These are phyloP conservation scores for Lipomyces yamanashiensis DNA, from an alignment of 805 yeast genomes.

Conservation along the genomic window DNA sequence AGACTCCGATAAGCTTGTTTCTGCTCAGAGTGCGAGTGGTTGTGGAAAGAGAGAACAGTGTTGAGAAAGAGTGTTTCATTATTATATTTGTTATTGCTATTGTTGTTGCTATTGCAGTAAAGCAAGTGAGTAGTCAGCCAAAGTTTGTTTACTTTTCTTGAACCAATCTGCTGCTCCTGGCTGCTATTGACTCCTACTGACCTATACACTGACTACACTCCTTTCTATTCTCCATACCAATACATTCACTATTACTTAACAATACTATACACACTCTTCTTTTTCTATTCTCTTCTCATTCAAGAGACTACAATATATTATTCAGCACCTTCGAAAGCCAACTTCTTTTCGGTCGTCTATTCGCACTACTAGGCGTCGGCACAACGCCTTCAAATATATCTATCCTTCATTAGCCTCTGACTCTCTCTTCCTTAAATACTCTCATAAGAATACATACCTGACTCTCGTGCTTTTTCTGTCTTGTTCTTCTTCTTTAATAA, in stretches of 20 bases:
- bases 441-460: constrained; percentile 4
- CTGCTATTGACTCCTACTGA: no score
- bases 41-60: no score
- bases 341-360: constrained; percentile 16
- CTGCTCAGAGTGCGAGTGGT: neutral
- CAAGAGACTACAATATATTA: constrained; percentile 3
- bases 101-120: no score
- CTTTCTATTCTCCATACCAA: no score
- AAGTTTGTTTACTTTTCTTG: neutral
- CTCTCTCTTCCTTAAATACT: no score
- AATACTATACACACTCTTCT: neutral
- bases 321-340: constrained; percentile 29
- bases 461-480: constrained; percentile 7
- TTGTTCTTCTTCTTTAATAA: neutral
- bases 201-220: no score
- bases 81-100: no score
- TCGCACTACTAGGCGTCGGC: constrained; percentile 10
- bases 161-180: neutral
- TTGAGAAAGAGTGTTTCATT: no score
- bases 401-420: neutral
- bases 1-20: no score
- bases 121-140: no score
- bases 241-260: no score
- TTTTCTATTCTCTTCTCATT: neutral
- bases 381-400: constrained; percentile 22